Evolutionary conservation across 305 asterid genomes (phyloP), one percentile per base, ranked within the genome.

Genomic region (Solanum hybrid): DNA sequence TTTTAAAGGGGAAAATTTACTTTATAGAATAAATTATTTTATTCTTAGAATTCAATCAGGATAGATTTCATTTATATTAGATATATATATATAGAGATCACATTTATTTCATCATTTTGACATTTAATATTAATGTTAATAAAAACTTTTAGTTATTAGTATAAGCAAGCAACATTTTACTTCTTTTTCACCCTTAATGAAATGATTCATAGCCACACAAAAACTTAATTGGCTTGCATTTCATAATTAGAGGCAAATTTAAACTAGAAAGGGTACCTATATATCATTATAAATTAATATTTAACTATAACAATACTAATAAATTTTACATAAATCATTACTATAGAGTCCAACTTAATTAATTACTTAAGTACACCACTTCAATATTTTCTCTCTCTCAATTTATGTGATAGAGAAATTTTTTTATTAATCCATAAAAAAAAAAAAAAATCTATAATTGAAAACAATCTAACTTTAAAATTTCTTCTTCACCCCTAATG

Each of bases 401-500:
- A 38, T 38, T 38, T 38, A 38, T 38, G 41, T 38, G 13, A 38
- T 38, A 38, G 13, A 38, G 13, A 38, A 10, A 0, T 38, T 38
- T 38, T 38, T 10, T 61, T 20, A 61, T 20, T 61, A 61, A 32
- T 32, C 33, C 33, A 32, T 31, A 29, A 31, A 31, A 31, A 31
- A 31, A 31, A 31, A 31, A 31, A 31, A 31, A 31, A 31, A 31
- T 31, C 4, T 61, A 20, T 61, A 61, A 61, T 61, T 20, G 2
- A 57, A 20, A 20, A 7, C 1, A 61, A 20, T 20, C 10, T 3
- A 61, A 61, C 2, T 20, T 61, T 61, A 61, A 3, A 61, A 61
- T 61, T 61, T 8, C 9, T 3, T 3, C 1, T 20, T 61, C 5
- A 61, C 5, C 0, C 4, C 3, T 61, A 61, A 20, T 20, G 5